phyloP scores from a whole-genome alignment of 1,284 basidiomycete species.

The Malassezia dermatis region DNA sequence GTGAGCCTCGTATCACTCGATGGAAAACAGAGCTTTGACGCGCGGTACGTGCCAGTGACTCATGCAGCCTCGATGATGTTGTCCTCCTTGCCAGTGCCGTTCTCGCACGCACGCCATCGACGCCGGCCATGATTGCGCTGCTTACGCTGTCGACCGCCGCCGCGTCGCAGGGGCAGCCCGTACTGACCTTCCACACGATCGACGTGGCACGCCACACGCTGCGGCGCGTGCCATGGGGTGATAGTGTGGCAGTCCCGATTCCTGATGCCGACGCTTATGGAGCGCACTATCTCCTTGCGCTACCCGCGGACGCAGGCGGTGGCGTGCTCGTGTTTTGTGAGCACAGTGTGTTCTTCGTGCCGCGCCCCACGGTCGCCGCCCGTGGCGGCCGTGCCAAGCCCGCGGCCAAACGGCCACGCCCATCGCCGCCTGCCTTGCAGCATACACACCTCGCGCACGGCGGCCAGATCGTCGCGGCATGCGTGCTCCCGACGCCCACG shows the following conservation, averaged over 20 bases:
- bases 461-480: background rate
- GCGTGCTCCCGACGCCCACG: background rate
- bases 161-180: slow-evolving; percentile 28
- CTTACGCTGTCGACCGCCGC: slow-evolving; percentile 34
- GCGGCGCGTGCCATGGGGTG: slow-evolving; percentile 30
- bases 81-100: slow-evolving; percentile 26
- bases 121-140: slow-evolving; percentile 24
- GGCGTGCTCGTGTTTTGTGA: slow-evolving; percentile 41
- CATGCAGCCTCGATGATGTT: slow-evolving; percentile 31
- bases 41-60: background rate
- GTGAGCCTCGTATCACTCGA: background rate
- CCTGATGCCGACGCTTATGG: slow-evolving; percentile 33
- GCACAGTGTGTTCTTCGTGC: slow-evolving; percentile 30
- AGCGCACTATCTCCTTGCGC: slow-evolving; percentile 27
- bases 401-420: background rate
- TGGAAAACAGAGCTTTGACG: background rate
- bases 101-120: slow-evolving; percentile 15
- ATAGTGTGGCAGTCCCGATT: slow-evolving; percentile 26
- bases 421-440: background rate
- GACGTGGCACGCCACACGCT: slow-evolving; percentile 24
- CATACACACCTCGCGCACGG: background rate
- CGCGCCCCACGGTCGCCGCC: slow-evolving; percentile 18
- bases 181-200: slow-evolving; percentile 40
- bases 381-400: background rate
- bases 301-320: slow-evolving; percentile 31